Evolutionary conservation across 345 rosid species (phyloP).

Genomic region (Eucalyptus sp.): DNA sequence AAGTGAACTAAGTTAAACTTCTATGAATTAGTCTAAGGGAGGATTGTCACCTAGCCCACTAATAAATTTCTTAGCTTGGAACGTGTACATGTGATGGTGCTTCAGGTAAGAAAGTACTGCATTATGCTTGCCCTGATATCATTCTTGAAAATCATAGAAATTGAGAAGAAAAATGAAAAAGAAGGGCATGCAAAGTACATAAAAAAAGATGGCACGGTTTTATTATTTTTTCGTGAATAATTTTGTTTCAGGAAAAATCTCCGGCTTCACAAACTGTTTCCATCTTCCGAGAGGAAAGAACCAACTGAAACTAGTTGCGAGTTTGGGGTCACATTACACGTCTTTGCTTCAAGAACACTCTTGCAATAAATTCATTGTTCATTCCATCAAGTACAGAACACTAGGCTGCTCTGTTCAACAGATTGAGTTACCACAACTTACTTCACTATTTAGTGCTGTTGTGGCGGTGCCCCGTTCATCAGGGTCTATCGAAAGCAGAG

Average conservation of each 20-base stretch:
- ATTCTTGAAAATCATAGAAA: neutral
- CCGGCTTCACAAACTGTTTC: neutral
- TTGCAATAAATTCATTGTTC: neutral
- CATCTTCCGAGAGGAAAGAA: neutral
- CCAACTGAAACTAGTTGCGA: neutral
- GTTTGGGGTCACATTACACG: neutral
- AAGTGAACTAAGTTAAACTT: neutral
- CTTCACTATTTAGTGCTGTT: constrained; percentile 61
- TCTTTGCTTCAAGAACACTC: neutral
- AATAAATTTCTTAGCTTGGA: neutral
- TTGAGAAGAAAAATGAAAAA: neutral
- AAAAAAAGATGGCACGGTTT: neutral
- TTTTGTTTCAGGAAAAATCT: neutral
- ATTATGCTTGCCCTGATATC: neutral
- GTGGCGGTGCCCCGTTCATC: constrained; percentile 69
- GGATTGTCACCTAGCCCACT: neutral
- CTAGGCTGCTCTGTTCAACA: neutral
- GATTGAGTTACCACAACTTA: constrained; percentile 14
- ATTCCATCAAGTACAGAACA: neutral
- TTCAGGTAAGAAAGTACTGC: neutral
- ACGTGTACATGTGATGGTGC: neutral
- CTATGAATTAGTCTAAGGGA: neutral
- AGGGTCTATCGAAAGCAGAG: constrained; percentile 75
- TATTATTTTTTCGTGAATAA: neutral
- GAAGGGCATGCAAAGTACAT: neutral